phyloP scores from a whole-genome alignment of 345 rosid genomes.

The Schrenkiella parvula region DNA sequence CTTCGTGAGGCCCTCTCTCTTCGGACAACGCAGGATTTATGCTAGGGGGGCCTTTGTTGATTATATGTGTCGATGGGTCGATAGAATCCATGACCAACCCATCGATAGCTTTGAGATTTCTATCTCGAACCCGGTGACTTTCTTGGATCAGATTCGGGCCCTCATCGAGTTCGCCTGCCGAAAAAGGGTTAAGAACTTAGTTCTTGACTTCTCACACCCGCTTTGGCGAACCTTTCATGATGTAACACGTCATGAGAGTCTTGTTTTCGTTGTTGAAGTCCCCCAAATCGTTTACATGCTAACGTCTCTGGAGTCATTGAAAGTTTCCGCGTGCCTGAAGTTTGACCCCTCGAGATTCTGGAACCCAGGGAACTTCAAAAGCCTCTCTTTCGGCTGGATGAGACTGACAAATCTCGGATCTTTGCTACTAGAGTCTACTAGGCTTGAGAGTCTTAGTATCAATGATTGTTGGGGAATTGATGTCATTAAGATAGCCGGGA shows the following conservation, averaged over 20 bases:
- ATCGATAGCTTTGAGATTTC: conserved; percentile 23
- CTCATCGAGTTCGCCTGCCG: conserved; percentile 29
- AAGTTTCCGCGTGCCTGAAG: conserved; percentile 28
- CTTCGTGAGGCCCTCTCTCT: not conserved
- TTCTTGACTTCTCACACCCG: conserved; percentile 43
- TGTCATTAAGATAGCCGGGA: not conserved
- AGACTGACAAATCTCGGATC: not conserved
- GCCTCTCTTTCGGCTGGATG: conserved; percentile 40
- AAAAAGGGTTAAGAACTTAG: conserved; percentile 11
- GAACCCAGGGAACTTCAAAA: conserved; percentile 15
- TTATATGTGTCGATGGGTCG: conserved; percentile 21
- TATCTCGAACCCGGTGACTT: conserved; percentile 25
- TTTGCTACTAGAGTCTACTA: conserved; percentile 19
- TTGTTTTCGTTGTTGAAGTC: conserved; percentile 4
- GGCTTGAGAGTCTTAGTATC: conserved; percentile 35
- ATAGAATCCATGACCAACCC: not conserved
- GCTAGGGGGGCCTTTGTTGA: conserved; percentile 16
- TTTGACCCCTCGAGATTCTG: conserved; percentile 5
- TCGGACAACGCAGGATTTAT: not conserved
- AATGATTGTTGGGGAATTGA: conserved; percentile 37
- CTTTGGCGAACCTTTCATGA: not conserved
- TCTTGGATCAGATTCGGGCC: not conserved
- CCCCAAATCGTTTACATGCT: conserved; percentile 23
- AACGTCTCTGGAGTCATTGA: conserved; percentile 24
- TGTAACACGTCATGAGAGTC: not conserved